Base-by-base conservation (phyloP, 1,139 yeast species). In the Saccharomyces pastorianus region DNA sequence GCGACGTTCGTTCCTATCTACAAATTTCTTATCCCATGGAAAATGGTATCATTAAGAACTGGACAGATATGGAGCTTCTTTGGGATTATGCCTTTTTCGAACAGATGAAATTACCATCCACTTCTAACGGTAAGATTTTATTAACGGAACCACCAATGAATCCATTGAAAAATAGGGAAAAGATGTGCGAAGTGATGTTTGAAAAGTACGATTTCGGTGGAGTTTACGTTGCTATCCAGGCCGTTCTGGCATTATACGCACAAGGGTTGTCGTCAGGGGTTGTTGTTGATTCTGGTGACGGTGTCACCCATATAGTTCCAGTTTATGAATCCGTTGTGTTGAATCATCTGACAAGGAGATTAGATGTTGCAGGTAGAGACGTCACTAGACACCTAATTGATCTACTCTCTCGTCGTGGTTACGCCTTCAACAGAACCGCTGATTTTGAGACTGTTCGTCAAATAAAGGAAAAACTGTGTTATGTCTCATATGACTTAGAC, bases 51-150 rank as follows among this genome's bases (percentile, higher is more conserved):
- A 91, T 93, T 71, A 85, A 85, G 69, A 90, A 93, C 71, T 93
- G 99, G 99, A 96, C 91, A 66, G 99, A 93, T 70, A 93, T 95
- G 98, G 96, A 89, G 65, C 95, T 91, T 65, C 79, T 93, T 59
- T 93, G 99, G 99, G 97, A 93, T 73, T 93, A 93, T 72, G 95
- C 98, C 27, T 93, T 93, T 71, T 87, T 86, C 73, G 96, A 93
- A 63, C 82, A 88, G 65, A 85, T 93, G 89, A 81, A 89, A 68
- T 75, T 86, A 50, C 83, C 83, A 64, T 77, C 83, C 27, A 83
- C 95, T 17, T 73, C 80, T 46, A 96, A 93, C 38, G 81, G 83
- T 63, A 91, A 91, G 72, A 82, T 93, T 49, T 77, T 93, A 63
- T 77, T 93, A 59, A 93, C 99, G 2, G 99, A 93, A 73, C 98